phyloP scores from a whole-genome alignment of 73 alveolate species.

The Paramecium sonneborni region DNA sequence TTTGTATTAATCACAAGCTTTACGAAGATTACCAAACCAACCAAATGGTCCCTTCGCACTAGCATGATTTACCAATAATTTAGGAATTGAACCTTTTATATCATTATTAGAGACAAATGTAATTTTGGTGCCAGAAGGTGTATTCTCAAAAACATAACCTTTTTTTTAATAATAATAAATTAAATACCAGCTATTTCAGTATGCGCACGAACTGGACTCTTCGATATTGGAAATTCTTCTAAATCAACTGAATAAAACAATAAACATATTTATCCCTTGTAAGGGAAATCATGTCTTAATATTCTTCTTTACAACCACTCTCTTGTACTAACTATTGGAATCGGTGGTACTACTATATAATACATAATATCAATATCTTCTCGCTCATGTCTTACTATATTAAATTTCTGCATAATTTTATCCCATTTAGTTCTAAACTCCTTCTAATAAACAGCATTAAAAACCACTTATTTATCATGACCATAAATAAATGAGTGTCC shows the following conservation, averaged over 20 bases:
- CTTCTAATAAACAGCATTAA: not conserved
- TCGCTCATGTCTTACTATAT: not conserved
- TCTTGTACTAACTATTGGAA: not conserved
- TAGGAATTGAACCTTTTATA: conserved; percentile 29
- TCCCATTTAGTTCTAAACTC: not conserved
- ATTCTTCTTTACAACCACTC: conserved; percentile 24
- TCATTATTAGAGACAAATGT: conserved; percentile 29
- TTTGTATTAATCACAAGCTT: not conserved
- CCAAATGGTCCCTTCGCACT: conserved; percentile 53
- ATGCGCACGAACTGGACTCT: not conserved
- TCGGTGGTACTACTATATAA: not conserved
- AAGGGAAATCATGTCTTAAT: not conserved
- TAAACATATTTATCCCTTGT: not conserved
- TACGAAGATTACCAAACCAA: conserved; percentile 32
- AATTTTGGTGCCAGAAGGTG: conserved; percentile 11
- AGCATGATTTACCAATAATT: conserved; percentile 28
- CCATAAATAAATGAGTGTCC: not conserved
- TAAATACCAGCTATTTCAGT: not conserved
- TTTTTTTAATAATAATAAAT: not conserved
- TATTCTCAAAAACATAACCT: conserved; percentile 37
- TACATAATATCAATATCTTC: not conserved
- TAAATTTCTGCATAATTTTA: not conserved
- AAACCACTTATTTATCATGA: not conserved
- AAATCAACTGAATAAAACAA: not conserved
- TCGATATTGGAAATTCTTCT: not conserved